phyloP scores from a whole-genome alignment of 352 stramenopile genomes.

The Pythium scleroteichum region DNA sequence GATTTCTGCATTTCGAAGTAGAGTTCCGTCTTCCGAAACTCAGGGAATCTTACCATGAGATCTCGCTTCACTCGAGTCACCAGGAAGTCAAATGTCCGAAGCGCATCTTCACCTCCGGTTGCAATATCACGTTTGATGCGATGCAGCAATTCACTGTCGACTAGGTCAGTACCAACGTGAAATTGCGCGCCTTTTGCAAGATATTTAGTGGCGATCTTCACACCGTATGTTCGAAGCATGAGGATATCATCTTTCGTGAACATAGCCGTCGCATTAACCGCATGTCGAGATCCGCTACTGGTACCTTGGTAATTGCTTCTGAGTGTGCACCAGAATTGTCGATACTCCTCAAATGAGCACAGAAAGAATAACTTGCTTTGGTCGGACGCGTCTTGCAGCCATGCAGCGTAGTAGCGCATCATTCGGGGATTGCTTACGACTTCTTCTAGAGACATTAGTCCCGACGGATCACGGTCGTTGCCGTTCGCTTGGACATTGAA shows the following conservation, averaged over 20 bases:
- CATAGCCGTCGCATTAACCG: conserved; percentile 31
- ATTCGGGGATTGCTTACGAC: conserved; percentile 42
- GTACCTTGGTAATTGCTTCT: conserved; percentile 29
- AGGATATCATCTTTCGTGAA: conserved; percentile 86
- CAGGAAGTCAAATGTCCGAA: conserved; percentile 79
- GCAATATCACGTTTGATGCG: conserved; percentile 78
- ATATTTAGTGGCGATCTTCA: conserved; percentile 89
- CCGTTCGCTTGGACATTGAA: conserved; percentile 29
- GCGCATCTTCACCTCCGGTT: conserved; percentile 71
- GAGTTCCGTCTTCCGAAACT: conserved; percentile 79
- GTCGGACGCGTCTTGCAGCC: conserved; percentile 33
- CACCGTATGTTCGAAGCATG: conserved; percentile 81
- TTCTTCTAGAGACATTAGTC: conserved; percentile 41
- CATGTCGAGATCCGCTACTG: conserved; percentile 15
- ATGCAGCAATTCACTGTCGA: conserved; percentile 62
- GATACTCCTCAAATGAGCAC: conserved; percentile 45
- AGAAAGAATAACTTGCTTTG: conserved; percentile 52
- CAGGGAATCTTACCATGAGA: conserved; percentile 77
- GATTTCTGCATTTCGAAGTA: conserved; percentile 81
- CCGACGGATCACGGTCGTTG: conserved; percentile 21
- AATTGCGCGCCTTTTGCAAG: conserved; percentile 77
- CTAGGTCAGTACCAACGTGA: conserved; percentile 64
- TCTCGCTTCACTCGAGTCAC: conserved; percentile 77
- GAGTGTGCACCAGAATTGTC: conserved; percentile 38
- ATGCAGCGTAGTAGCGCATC: conserved; percentile 53